Percentiles rank a stretch among this genome's conserved stretches.
Conservation (phyloP, 305 asterid species). For the Fraxinus angustifolia region DNA sequence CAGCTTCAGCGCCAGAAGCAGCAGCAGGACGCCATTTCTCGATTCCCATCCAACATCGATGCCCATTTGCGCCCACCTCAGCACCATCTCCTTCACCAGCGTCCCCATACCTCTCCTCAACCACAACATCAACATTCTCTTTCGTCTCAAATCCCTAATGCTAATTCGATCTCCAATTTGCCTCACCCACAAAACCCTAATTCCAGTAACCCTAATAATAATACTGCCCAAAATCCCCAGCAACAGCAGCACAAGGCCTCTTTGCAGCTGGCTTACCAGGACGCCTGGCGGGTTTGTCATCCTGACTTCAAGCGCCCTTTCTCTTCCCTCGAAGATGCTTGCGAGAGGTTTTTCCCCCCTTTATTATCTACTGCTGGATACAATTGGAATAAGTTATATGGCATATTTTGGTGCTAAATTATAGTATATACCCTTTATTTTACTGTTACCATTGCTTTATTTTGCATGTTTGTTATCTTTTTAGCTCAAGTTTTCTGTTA, state of each 20-base stretch:
- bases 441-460: not conserved
- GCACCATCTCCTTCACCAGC: conserved; percentile 50
- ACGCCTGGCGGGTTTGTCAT: conserved; percentile 86
- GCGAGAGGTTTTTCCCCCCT: conserved; percentile 45
- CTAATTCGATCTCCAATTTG: conserved; percentile 14
- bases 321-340: conserved; percentile 73
- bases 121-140: conserved; percentile 18
- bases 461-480: not conserved
- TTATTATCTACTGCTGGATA: not conserved
- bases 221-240: conserved; percentile 3
- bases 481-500: not conserved
- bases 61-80: conserved; percentile 58
- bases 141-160: conserved; percentile 5
- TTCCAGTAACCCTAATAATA: conserved; percentile 15
- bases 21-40: conserved; percentile 48
- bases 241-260: conserved; percentile 44
- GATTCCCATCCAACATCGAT: conserved; percentile 52
- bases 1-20: conserved; percentile 48
- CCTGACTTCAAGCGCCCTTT: conserved; percentile 92
- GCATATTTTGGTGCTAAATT: not conserved
- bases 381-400: not conserved
- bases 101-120: conserved; percentile 20
- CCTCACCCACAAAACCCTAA: conserved; percentile 6
- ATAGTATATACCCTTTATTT: not conserved
- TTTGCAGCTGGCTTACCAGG: conserved; percentile 29